A percentile compares a stretch with the other conserved stretches of the same genome.
phyloP scores from a whole-genome alignment of 140 eudicot species.

The Erigeron philadelphicus region DNA sequence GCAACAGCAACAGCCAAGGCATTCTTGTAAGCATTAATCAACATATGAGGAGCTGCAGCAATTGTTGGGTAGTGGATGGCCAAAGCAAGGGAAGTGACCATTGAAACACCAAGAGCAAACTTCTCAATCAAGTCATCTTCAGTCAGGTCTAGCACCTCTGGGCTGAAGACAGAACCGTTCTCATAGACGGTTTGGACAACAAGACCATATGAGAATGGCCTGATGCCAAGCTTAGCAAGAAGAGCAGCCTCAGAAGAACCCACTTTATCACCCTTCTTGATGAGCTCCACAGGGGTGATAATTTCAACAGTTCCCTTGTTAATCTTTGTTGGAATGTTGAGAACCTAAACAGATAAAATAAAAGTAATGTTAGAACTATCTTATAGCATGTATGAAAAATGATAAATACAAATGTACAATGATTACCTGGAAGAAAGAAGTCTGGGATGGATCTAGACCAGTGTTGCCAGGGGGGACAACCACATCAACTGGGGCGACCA shows the following conservation, averaged over 20 bases:
- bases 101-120: slow-evolving; percentile 72
- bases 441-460: slow-evolving; percentile 92
- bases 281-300: slow-evolving; percentile 89
- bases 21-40: slow-evolving; percentile 81
- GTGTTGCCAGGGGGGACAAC: slow-evolving; percentile 96
- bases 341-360: slow-evolving; percentile 38
- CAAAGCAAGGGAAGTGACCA: slow-evolving; percentile 58
- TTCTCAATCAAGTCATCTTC: slow-evolving; percentile 66
- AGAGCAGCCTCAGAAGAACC: slow-evolving; percentile 96
- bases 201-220: slow-evolving; percentile 88
- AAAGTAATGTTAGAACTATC: not conserved
- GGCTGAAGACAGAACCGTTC: slow-evolving; percentile 67
- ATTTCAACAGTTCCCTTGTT: slow-evolving; percentile 98
- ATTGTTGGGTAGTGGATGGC: slow-evolving; percentile 75
- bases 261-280: slow-evolving; percentile 91
- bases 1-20: slow-evolving; percentile 68
- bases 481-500: slow-evolving; percentile 74
- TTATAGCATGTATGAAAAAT: too few species aligned
- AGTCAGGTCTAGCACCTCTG: slow-evolving; percentile 65
- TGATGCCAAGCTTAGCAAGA: slow-evolving; percentile 79
- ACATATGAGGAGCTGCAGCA: slow-evolving; percentile 89
- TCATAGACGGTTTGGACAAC: slow-evolving; percentile 60
- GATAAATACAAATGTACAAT: not conserved
- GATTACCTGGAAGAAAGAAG: slow-evolving; percentile 87
- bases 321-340: slow-evolving; percentile 95